Evolutionary conservation across 768 basidiomycete genomes (phyloP), one percentile per base, ranked within the genome.

Genomic region (Boletus rufocinnamomeus): DNA sequence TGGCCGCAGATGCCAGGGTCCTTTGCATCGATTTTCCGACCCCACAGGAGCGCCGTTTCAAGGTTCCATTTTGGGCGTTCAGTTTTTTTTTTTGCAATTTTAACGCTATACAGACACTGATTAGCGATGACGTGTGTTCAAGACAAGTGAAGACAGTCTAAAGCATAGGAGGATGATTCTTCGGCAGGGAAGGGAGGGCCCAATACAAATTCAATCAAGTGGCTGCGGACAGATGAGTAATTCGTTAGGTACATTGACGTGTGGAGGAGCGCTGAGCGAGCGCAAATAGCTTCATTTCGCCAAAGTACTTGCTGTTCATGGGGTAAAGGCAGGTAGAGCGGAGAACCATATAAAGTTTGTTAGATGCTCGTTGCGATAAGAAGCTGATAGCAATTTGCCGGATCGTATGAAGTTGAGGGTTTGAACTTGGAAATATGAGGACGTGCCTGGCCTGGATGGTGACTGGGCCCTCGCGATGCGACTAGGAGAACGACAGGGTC

Each of bases 221-320:
- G 57, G 46, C 41, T 61, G 46, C 46, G 63, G 50, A 48, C 14
- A 37, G 50, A 56, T 72, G 58, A 62, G 63, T 73, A 67, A 72
- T 65, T 59, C 38, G 72, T 69, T 63, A n/a, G 58, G 60, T 63
- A 61, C 63, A 69, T 66, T 65, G 62, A 63, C 64, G 63, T 48
- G 57, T 66, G 44, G 37, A 52, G 49, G 55, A 48, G 19, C 34
- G 43, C 50, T 28, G 61, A 54, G 52, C 25, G 40, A 54, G 52
- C 54, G 54, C 59, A 66, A 56, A 64, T 60, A 14, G 32, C 14
- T 67, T 65, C 67, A 66, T 73, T 71, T 65, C 67, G 71, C 58
- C 53, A 63, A 61, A 14, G 41, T 50, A 38, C 34, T 50, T 65
- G 35, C 61, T 63, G 41, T 38, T 56, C 45, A 23, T 50, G 60